Base-by-base conservation (phyloP, 202 grass and related monocot genomes). In the Setaria italica region DNA sequence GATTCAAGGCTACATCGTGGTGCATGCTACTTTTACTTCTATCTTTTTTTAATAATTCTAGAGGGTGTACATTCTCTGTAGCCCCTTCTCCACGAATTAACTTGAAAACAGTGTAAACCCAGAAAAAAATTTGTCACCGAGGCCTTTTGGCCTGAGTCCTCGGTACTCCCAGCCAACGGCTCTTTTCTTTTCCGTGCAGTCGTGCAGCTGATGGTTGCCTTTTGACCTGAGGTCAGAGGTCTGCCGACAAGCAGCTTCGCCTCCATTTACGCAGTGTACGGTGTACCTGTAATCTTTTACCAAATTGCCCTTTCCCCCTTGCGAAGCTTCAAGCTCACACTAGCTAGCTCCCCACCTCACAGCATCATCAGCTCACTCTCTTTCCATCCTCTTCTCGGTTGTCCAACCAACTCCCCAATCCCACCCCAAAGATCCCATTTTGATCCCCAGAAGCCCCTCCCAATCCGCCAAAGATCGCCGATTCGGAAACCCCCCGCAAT, bases 111-210 rank as follows among this genome's bases (percentile, higher is more conserved):
- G 25, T 25, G 25, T 25, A 25, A 25, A 25, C 25, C 25, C 25
- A 25, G 25, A 25, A 25, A 25, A 25, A 25, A 25, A 25, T 25
- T 25, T 25, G 39, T 2, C 39, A 41, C 3, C 39, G 39, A 41
- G 39, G 39, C 43, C 0, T 20, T 57, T 46, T 30, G 13, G 15
- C 56, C 13, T 25, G 7, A 30, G 57, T 33, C 41, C 25, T 25
- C 25, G 25, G 25, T 25, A 39, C 0, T 77, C 63, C 11, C 35
- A 47, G 54, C 83, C 74, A 85, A 85, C 83, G 83, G 41, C 41
- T 25, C 25, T 25, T 25, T 25, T 60, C 63, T 62, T 43, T n/a
- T 11, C 37, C 17, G 9, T 8, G 37, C 65, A 42, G 39, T 42
- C 74, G 37, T 77, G 74, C 30, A 13, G 59, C n/a, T 25, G 57